Evolutionary conservation across 2,329 filamentous ascomycete species (phyloP).

Genomic region (Capronia epimyces): DNA sequence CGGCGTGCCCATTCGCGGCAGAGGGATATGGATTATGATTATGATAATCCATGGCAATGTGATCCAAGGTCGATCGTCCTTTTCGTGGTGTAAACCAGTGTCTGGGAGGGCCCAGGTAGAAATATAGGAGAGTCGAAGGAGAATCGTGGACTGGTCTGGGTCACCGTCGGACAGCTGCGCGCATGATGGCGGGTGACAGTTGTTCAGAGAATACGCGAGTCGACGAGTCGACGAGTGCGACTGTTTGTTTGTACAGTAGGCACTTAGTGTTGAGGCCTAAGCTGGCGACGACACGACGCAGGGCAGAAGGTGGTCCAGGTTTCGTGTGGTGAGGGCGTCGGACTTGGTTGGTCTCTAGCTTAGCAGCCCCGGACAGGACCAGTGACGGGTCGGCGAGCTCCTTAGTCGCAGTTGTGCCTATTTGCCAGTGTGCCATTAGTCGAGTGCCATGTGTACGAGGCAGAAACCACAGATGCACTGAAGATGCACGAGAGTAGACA

Average conservation of each 20-base stretch:
- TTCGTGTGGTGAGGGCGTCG: neutral
- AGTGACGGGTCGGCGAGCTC: constrained; percentile 8
- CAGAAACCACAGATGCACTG: constrained; percentile 2
- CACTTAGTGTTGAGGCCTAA: neutral
- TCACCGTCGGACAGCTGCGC: constrained; percentile 22
- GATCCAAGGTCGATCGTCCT: constrained; percentile 3
- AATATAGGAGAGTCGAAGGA: constrained; percentile 12
- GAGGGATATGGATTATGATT: constrained; percentile 3
- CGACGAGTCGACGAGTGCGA: neutral
- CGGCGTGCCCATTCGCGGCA: constrained; percentile 8
- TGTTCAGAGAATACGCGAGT: neutral
- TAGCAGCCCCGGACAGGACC: constrained; percentile 4
- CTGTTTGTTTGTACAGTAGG: constrained; percentile 1
- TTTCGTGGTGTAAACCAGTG: constrained; percentile 10
- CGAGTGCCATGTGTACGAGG: constrained; percentile 22
- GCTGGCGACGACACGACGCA: neutral
- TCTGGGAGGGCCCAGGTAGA: constrained; percentile 10
- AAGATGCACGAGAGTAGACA: neutral
- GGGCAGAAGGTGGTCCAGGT: constrained; percentile 8
- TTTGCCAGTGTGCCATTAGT: constrained; percentile 19
- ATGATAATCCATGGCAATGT: constrained; percentile 14
- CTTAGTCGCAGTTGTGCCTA: constrained; percentile 4
- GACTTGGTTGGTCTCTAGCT: neutral
- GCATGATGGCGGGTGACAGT: constrained; percentile 19
- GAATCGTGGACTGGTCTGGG: constrained; percentile 5